A percentile compares a stretch with the other conserved stretches of the same genome.
Evolutionary conservation across 1,284 basidiomycete species (phyloP).

Genomic region (Cutaneotrichosporon cutaneum): DNA sequence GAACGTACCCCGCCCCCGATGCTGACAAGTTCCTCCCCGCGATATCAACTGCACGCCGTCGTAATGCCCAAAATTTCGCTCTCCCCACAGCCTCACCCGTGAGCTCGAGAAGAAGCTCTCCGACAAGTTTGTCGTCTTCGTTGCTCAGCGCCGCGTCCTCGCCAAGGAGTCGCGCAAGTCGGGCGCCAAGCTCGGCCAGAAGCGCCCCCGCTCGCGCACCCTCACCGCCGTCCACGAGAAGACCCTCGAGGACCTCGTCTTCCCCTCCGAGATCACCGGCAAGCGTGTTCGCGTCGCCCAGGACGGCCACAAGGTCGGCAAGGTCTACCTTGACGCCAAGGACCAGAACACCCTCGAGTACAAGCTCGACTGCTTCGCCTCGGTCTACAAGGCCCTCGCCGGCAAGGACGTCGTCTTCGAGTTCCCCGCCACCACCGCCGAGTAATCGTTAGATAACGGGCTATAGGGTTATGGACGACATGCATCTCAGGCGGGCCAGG

Average conservation of each 20-base stretch:
- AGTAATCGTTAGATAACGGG: conserved; percentile 34
- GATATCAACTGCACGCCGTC: conserved; percentile 15
- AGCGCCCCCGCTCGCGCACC: conserved; percentile 94
- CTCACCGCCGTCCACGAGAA: conserved; percentile 97
- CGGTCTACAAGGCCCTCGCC: conserved; percentile 53
- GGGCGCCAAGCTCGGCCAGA: conserved; percentile 75
- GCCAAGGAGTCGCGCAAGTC: conserved; percentile 94
- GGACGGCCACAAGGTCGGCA: conserved; percentile 87
- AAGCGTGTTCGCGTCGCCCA: conserved; percentile 90
- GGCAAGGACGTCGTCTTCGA: conserved; percentile 55
- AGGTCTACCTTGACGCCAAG: conserved; percentile 98
- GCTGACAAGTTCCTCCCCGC: conserved; percentile 24
- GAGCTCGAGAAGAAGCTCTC: conserved; percentile 99
- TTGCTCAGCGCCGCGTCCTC: conserved; percentile 97
- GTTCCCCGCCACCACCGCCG: conserved; percentile 48
- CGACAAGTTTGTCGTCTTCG: conserved; percentile 91
- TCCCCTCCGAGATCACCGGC: conserved; percentile 97
- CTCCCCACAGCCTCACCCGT: conserved; percentile 74
- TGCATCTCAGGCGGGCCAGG: conserved; percentile 34
- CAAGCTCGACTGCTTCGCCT: conserved; percentile 65
- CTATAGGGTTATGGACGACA: conserved; percentile 33
- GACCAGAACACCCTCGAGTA: conserved; percentile 98
- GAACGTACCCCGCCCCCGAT: conserved; percentile 5
- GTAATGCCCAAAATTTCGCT: conserved; percentile 23
- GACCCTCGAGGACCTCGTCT: conserved; percentile 98